Evolutionary conservation across 768 basidiomycete genomes (phyloP).

Genomic region (Fistulinella prunicolor): DNA sequence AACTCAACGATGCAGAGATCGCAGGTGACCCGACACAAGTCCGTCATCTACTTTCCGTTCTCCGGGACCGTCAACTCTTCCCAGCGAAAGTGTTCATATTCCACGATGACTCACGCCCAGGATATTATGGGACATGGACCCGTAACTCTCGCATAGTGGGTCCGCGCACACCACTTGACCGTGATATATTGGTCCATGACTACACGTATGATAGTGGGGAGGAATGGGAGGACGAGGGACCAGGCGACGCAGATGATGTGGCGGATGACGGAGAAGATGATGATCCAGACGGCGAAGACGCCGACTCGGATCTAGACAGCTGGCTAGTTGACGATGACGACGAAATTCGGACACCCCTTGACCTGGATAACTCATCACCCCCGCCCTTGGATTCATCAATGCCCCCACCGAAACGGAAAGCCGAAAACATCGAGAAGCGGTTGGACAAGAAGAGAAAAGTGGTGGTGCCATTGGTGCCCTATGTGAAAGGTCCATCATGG

Average conservation of each 20-base stretch:
- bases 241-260: conserved; percentile 73
- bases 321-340: conserved; percentile 66
- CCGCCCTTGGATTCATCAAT: conserved; percentile 33
- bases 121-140: conserved; percentile 95
- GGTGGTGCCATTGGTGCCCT: conserved; percentile 76
- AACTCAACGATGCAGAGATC: conserved; percentile 76
- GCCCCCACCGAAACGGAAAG: conserved; percentile 62
- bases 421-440: conserved; percentile 45
- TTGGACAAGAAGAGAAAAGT: conserved; percentile 70
- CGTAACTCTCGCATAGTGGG: conserved; percentile 74
- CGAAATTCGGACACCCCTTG: conserved; percentile 49
- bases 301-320: conserved; percentile 39
- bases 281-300: conserved; percentile 57
- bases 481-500: conserved; percentile 80
- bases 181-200: conserved; percentile 75
- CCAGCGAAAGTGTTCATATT: conserved; percentile 86
- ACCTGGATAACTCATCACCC: conserved; percentile 37
- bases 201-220: conserved; percentile 93
- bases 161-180: conserved; percentile 77
- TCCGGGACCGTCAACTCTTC: conserved; percentile 59
- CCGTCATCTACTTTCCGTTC: conserved; percentile 55
- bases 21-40: conserved; percentile 68
- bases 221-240: conserved; percentile 92
- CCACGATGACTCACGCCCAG: conserved; percentile 79
- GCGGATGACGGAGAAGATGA: conserved; percentile 61